These are phyloP conservation scores for Botrytis sinoallii DNA, from an alignment of 2,329 filamentous ascomycete genomes.

Conservation along the genomic window DNA sequence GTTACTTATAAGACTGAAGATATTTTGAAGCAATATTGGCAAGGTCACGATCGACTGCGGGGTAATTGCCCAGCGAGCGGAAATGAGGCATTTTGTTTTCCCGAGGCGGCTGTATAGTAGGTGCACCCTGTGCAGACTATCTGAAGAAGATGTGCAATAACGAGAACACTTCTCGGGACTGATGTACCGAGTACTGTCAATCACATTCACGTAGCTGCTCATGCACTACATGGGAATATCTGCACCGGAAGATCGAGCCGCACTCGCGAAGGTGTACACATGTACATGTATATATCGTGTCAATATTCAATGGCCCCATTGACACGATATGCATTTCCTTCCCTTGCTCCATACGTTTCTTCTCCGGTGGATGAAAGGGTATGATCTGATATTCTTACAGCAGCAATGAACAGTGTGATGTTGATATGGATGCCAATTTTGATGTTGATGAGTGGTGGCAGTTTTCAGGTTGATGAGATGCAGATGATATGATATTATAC, in stretches of 20 bases:
- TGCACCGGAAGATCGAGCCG: background rate
- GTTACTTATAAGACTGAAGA: background rate
- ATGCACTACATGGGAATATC: background rate
- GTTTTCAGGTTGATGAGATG: background rate
- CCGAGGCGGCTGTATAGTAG: constrained; percentile 15
- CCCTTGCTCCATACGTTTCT: background rate
- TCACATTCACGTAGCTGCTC: background rate
- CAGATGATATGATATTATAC: background rate
- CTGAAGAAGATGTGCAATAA: background rate
- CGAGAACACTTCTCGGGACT: constrained; percentile 1
- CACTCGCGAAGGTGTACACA: background rate
- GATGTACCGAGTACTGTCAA: background rate
- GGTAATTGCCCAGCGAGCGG: background rate
- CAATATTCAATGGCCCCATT: too few relatives aligned
- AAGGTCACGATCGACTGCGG: constrained; percentile 9
- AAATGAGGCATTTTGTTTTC: constrained; percentile 6
- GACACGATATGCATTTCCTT: background rate
- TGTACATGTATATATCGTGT: background rate
- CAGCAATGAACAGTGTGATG: background rate
- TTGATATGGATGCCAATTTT: background rate
- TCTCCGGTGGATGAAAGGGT: background rate
- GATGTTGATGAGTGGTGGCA: background rate
- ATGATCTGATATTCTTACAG: background rate
- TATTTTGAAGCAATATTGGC: background rate
- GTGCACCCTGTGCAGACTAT: background rate